Percentiles rank a stretch among this genome's conserved stretches.
Evolutionary conservation across 2,329 filamentous ascomycete genomes (phyloP).

Genomic region (Clonostachys rhizophaga): DNA sequence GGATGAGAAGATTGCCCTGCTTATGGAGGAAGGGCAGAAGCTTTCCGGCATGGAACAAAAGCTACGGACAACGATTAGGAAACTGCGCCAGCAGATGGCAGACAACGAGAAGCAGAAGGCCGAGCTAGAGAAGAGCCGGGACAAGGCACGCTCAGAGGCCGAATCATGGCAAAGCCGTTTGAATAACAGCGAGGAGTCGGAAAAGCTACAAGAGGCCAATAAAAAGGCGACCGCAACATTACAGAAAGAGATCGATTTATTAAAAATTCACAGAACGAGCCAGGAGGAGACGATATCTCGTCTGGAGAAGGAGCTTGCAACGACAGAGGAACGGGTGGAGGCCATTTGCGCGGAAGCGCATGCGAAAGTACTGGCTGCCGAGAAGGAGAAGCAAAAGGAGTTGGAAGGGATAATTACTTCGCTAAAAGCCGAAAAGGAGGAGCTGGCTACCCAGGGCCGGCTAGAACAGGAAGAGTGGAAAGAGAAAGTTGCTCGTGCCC

Average conservation of each 20-base stretch:
- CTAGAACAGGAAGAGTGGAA: constrained; percentile 67
- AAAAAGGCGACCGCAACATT: constrained; percentile 48
- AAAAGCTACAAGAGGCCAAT: constrained; percentile 47
- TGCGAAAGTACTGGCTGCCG: constrained; percentile 62
- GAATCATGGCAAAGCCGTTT: constrained; percentile 39
- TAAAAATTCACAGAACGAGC: constrained; percentile 47
- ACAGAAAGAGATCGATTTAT: constrained; percentile 25
- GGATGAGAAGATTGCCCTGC: constrained; percentile 80
- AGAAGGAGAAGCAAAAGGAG: constrained; percentile 51
- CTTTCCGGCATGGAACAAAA: constrained; percentile 84
- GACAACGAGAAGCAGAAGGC: constrained; percentile 62
- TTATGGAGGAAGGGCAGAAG: constrained; percentile 90
- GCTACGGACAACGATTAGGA: constrained; percentile 78
- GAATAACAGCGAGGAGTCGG: constrained; percentile 44
- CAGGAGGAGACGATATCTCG: constrained; percentile 63
- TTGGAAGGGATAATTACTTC: constrained; percentile 56
- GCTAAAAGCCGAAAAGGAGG: constrained; percentile 74
- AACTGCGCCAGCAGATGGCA: constrained; percentile 61
- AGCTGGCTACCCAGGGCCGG: constrained; percentile 65
- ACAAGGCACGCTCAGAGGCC: constrained; percentile 51
- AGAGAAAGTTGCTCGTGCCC: constrained; percentile 68
- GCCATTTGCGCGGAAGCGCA: constrained; percentile 62
- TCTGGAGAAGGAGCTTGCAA: constrained; percentile 64
- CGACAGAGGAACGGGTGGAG: constrained; percentile 60
- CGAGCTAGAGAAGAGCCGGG: constrained; percentile 53